These are phyloP conservation scores for Claviceps paspali DNA, from an alignment of 2,329 filamentous ascomycete genomes.

Conservation along the genomic window DNA sequence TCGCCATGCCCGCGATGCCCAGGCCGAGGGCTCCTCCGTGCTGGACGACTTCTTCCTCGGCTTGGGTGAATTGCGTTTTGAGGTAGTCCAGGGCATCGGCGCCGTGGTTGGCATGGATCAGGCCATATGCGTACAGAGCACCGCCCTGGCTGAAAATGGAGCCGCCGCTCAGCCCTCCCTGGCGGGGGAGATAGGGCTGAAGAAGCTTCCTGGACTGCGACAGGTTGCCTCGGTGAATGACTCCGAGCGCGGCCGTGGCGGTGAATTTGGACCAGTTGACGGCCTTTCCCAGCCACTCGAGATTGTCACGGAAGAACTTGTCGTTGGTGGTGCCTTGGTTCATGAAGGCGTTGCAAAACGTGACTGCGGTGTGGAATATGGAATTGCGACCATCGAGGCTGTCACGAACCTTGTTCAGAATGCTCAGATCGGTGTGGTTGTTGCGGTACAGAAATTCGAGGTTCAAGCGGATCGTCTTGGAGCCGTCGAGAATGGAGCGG, in stretches of 20 bases:
- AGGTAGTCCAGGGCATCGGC: slow-evolving; percentile 76
- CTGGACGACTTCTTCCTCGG: slow-evolving; percentile 84
- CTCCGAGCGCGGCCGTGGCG: slow-evolving; percentile 85
- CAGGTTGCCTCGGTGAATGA: slow-evolving; percentile 91
- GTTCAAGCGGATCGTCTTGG: slow-evolving; percentile 86
- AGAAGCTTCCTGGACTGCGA: slow-evolving; percentile 85
- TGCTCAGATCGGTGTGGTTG: slow-evolving; percentile 81
- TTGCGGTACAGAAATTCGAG: slow-evolving; percentile 93
- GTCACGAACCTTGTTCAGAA: slow-evolving; percentile 92
- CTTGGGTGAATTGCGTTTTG: slow-evolving; percentile 56
- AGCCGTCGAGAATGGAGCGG: slow-evolving; percentile 62
- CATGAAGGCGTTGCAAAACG: slow-evolving; percentile 98
- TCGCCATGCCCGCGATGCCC: slow-evolving; percentile 95
- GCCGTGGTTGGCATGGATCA: slow-evolving; percentile 96
- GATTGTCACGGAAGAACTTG: slow-evolving; percentile 94
- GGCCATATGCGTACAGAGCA: slow-evolving; percentile 83
- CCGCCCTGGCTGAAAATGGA: slow-evolving; percentile 94
- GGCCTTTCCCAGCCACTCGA: slow-evolving; percentile 95
- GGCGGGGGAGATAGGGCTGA: slow-evolving; percentile 81
- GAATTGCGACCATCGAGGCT: slow-evolving; percentile 92
- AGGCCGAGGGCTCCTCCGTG: slow-evolving; percentile 91
- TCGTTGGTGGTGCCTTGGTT: slow-evolving; percentile 96
- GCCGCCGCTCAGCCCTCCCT: slow-evolving; percentile 56
- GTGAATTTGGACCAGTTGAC: slow-evolving; percentile 99
- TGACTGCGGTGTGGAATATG: slow-evolving; percentile 95